These are phyloP conservation scores for Verticillium klebahnii DNA, from an alignment of 2,329 filamentous ascomycete species.

Conservation along the genomic window DNA sequence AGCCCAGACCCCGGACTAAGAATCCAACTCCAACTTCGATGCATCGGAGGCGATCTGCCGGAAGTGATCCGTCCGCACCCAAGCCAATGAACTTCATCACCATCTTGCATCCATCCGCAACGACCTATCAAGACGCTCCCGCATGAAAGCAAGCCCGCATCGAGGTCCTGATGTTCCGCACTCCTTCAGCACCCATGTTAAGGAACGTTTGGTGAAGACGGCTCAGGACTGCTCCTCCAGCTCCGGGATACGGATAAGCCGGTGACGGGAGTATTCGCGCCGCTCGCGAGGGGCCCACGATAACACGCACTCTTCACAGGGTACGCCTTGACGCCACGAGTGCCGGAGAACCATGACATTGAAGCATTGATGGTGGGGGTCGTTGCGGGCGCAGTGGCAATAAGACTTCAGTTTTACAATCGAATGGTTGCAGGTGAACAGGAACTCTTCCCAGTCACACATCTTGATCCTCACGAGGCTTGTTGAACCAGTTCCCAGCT, in stretches of 20 bases:
- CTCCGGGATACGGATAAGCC: not conserved
- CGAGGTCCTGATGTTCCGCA: no score
- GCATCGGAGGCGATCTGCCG: no score
- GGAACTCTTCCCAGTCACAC: slow-evolving; percentile 68
- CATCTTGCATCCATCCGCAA: no score
- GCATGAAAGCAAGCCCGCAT: no score
- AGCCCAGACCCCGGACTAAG: no score
- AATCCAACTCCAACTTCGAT: no score
- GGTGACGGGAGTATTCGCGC: not conserved
- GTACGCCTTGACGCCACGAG: slow-evolving; percentile 50
- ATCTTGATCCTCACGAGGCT: slow-evolving; percentile 35
- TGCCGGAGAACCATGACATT: slow-evolving; percentile 61
- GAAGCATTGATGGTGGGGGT: slow-evolving; percentile 64
- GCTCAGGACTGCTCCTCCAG: not conserved
- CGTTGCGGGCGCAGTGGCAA: slow-evolving; percentile 72
- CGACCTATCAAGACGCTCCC: no score
- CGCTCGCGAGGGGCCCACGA: not conserved
- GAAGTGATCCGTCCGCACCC: no score
- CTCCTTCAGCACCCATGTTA: not conserved
- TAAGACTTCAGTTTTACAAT: slow-evolving; percentile 57
- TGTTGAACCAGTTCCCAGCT: not conserved
- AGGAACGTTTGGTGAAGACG: not conserved
- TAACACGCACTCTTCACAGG: slow-evolving; percentile 44
- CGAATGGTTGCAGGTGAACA: slow-evolving; percentile 61
- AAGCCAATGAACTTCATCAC: no score